These are phyloP conservation scores for Bruguiera hainesii DNA, from an alignment of 441 rosid species.

Conservation along the genomic window DNA sequence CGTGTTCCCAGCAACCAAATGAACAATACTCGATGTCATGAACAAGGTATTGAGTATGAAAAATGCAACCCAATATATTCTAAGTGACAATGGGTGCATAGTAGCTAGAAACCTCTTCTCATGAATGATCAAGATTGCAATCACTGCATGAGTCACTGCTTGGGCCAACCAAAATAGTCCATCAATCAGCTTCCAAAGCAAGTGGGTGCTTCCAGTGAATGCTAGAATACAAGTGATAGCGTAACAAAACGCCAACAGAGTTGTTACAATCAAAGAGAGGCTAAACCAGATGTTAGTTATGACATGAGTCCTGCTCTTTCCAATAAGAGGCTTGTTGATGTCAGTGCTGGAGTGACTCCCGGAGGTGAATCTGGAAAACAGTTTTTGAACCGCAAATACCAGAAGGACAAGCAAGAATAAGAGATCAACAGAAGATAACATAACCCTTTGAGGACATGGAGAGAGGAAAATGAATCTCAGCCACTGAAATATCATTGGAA, in stretches of 20 bases:
- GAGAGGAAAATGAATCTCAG: slow-evolving; percentile 66
- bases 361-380: slow-evolving; percentile 37
- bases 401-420: slow-evolving; percentile 52
- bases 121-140: slow-evolving; percentile 57
- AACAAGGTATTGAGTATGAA: slow-evolving; percentile 47
- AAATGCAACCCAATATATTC: slow-evolving; percentile 60
- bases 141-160: slow-evolving; percentile 61
- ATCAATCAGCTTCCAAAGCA: slow-evolving; percentile 44
- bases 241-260: slow-evolving; percentile 45
- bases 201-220: slow-evolving; percentile 32
- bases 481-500: slow-evolving; percentile 54
- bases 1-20: slow-evolving; percentile 28
- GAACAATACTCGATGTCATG: slow-evolving; percentile 49
- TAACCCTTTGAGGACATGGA: slow-evolving; percentile 75
- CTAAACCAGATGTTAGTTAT: slow-evolving; percentile 48
- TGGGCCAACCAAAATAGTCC: slow-evolving; percentile 65
- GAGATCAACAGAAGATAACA: slow-evolving; percentile 46
- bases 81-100: slow-evolving; percentile 55
- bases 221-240: slow-evolving; percentile 42
- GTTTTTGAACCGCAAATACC: slow-evolving; percentile 49
- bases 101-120: slow-evolving; percentile 65
- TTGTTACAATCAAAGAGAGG: slow-evolving; percentile 38
- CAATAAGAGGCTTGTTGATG: slow-evolving; percentile 51
- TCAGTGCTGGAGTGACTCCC: slow-evolving; percentile 25
- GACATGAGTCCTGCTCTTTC: slow-evolving; percentile 27